These are phyloP conservation scores for Rhodomyrtus psidioides DNA, from an alignment of 441 rosid genomes.

Conservation along the genomic window DNA sequence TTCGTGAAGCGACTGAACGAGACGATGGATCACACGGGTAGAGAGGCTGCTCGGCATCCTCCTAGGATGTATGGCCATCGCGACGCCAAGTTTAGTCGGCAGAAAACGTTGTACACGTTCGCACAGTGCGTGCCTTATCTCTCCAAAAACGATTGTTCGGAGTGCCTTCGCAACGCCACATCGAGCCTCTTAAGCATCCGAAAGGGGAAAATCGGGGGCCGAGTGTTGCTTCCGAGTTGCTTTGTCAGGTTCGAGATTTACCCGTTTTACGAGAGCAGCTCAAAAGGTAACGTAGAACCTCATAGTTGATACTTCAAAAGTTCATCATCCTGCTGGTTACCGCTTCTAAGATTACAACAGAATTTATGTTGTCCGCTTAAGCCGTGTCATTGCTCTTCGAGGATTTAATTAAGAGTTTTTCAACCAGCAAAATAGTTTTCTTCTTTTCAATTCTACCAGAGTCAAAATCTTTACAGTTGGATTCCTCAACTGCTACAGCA, in stretches of 20 bases:
- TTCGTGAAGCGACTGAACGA: background rate
- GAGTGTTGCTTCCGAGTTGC: background rate
- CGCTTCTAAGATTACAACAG: background rate
- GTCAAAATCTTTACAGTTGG: background rate
- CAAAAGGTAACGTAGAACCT: background rate
- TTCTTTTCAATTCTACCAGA: background rate
- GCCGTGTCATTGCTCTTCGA: background rate
- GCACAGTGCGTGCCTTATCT: conserved; percentile 1
- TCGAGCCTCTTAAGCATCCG: background rate
- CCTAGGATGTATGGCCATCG: background rate
- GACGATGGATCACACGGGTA: background rate
- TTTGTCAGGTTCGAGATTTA: background rate
- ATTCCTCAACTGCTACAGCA: background rate
- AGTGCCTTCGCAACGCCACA: background rate
- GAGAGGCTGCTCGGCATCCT: background rate
- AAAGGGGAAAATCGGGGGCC: background rate
- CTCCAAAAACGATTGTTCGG: background rate
- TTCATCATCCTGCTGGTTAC: background rate
- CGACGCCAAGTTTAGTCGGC: background rate
- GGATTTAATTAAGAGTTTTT: background rate
- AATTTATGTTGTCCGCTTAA: background rate
- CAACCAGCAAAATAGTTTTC: background rate
- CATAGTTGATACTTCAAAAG: background rate
- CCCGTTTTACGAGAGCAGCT: background rate
- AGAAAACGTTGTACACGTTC: background rate